phyloP scores from a whole-genome alignment of 345 rosid genomes.

The Dovyalis caffra region DNA sequence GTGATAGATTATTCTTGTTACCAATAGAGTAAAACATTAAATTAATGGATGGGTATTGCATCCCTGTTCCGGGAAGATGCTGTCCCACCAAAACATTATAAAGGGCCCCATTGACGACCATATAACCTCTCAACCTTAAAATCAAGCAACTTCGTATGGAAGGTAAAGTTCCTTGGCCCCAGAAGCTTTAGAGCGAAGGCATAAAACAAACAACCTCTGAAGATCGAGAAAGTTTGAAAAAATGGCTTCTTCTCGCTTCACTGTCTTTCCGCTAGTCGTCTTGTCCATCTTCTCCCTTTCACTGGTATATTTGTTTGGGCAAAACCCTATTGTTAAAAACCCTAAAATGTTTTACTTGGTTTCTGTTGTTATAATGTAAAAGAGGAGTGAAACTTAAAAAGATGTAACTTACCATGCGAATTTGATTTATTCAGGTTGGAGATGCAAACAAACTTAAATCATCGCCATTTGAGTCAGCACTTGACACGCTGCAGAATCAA shows the following conservation, averaged over 20 bases:
- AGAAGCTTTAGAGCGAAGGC: background rate
- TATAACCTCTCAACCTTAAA: background rate
- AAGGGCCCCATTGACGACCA: background rate
- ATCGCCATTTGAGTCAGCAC: slow-evolving; percentile 7
- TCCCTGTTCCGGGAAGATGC: too few relatives aligned
- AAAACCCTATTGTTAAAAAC: background rate
- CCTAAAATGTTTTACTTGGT: background rate
- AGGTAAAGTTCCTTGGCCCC: background rate
- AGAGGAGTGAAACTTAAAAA: background rate
- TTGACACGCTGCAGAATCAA: slow-evolving; percentile 10
- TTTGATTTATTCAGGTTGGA: background rate
- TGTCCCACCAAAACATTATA: background rate
- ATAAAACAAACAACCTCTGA: background rate
- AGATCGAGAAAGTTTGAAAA: background rate
- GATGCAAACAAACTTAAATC: background rate
- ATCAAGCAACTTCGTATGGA: too few relatives aligned
- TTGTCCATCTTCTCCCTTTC: background rate
- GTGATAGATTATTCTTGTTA: too few relatives aligned
- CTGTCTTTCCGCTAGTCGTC: background rate
- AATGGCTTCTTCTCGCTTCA: background rate
- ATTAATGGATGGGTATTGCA: too few relatives aligned
- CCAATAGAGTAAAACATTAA: too few relatives aligned
- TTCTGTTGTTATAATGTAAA: background rate
- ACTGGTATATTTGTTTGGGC: background rate
- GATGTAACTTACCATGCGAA: background rate